Evolutionary conservation across 2,329 filamentous ascomycete genomes (phyloP).

Genomic region (Myotisia sp.): DNA sequence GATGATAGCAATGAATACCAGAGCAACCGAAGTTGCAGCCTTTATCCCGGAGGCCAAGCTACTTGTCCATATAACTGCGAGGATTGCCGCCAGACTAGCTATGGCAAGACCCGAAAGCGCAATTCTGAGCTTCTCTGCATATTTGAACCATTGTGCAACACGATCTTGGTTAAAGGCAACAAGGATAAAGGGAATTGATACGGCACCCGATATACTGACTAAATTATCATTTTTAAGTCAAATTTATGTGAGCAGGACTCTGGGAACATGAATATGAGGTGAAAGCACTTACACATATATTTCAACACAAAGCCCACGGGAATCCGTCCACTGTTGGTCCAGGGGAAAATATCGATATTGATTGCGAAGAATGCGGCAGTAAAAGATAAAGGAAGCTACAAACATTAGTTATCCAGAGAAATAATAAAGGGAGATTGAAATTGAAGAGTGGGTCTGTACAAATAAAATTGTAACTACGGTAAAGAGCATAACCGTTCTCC

Average conservation of each 20-base stretch:
- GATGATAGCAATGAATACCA: conserved; percentile 4
- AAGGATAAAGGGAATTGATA: conserved; percentile 8
- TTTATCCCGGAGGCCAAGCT: conserved; percentile 8
- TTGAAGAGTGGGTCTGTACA: too few species aligned
- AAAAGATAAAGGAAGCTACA: too few species aligned
- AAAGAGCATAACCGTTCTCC: too few species aligned
- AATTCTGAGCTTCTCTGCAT: neutral
- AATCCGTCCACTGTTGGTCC: too few species aligned
- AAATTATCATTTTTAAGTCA: neutral
- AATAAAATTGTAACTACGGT: too few species aligned
- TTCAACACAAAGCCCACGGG: too few species aligned
- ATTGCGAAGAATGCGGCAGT: too few species aligned
- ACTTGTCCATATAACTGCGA: conserved; percentile 7
- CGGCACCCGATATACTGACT: conserved; percentile 8
- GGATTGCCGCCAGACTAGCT: neutral
- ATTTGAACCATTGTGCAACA: conserved; percentile 7
- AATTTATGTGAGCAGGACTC: neutral
- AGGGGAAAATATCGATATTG: too few species aligned
- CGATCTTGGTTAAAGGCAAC: conserved; percentile 8
- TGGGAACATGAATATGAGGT: too few species aligned
- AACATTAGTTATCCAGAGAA: too few species aligned
- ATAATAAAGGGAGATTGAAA: too few species aligned
- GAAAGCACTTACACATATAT: too few species aligned
- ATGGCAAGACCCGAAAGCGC: neutral
- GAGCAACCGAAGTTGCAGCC: conserved; percentile 7